Evolutionary conservation across 345 rosid genomes (phyloP).

Genomic region (Turritis glabra): DNA sequence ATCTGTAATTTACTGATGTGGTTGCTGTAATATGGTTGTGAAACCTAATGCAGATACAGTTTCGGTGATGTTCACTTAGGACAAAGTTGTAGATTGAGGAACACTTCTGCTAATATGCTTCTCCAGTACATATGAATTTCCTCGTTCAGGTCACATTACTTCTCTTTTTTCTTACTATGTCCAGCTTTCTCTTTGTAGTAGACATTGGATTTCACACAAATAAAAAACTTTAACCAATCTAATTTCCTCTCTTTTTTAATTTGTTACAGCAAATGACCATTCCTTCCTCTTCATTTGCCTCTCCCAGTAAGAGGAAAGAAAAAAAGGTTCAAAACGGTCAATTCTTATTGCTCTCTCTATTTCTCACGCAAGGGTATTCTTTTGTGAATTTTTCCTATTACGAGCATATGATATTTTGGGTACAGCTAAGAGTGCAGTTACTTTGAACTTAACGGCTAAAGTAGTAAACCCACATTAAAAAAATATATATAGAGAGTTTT

Average conservation of each 20-base stretch:
- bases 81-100: conserved; percentile 97
- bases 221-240: background rate
- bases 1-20: conserved; percentile 3
- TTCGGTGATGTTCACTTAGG: conserved; percentile 97
- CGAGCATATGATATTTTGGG: conserved; percentile 13
- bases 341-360: conserved; percentile 19
- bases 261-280: conserved; percentile 11
- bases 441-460: conserved; percentile 18
- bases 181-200: background rate
- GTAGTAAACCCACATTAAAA: background rate
- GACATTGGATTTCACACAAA: background rate
- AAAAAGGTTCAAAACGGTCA: background rate
- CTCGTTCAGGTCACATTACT: conserved; percentile 28
- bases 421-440: conserved; percentile 24
- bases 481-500: too few relatives aligned
- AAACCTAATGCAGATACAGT: conserved; percentile 54
- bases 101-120: conserved; percentile 61
- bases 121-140: conserved; percentile 62
- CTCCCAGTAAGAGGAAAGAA: background rate
- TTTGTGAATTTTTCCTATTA: conserved; percentile 14
- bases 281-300: conserved; percentile 6
- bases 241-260: background rate
- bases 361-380: conserved; percentile 29
- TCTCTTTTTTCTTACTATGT: background rate
- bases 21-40: background rate